Evolutionary conservation across 495 filamentous ascomycete genomes (phyloP), one percentile per base, ranked within the genome.

Genomic region (Bombardia bombarda): DNA sequence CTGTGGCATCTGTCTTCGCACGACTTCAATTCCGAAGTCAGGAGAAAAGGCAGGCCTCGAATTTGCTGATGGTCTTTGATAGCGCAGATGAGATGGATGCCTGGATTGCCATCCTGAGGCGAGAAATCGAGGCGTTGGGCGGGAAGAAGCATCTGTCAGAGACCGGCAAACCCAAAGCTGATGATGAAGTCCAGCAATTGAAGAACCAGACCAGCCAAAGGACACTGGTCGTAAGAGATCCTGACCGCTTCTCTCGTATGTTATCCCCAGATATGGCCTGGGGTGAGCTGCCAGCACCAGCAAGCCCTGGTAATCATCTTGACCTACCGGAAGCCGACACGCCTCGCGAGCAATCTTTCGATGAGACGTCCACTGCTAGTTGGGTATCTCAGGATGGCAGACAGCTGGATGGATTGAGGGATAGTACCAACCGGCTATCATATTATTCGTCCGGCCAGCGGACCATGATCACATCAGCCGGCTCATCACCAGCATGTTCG

Each of bases 1-100:
- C 69, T 37, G 58, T 75, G 2, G 75, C 75, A 42, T 81, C 79
- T n/a, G 63, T 90, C 13, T 67, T 89, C 28, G 79, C 82, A 9
- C 79, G 83, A 37, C 70, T 94, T 36, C 77, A 84, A 4, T 79
- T 90, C 22, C 73, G 80, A 41, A 69, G 73, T n/a, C 62, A 71
- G 23, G 68, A 82, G 42, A 79, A 75, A 46, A 74, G 72, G 17
- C 68, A 84, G 14, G 73, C 80, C 1, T 77, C 78, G 31, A 81
- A 72, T 31, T 77, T 95, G 43, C 66, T 98, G 31, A 66, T 98
- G 45, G 80, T 98, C 1, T 80, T 95, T 39, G 77, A 85, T 38
- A 82, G 72, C 47, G 80, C 88, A 17, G 83, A 87, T 42, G 81
- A 86, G 6, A 89, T 97, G 87, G 87, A 90, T 45, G 65, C 69